Base-by-base conservation (phyloP, 2,329 filamentous ascomycete genomes). In the Cyclaneusma minus region DNA sequence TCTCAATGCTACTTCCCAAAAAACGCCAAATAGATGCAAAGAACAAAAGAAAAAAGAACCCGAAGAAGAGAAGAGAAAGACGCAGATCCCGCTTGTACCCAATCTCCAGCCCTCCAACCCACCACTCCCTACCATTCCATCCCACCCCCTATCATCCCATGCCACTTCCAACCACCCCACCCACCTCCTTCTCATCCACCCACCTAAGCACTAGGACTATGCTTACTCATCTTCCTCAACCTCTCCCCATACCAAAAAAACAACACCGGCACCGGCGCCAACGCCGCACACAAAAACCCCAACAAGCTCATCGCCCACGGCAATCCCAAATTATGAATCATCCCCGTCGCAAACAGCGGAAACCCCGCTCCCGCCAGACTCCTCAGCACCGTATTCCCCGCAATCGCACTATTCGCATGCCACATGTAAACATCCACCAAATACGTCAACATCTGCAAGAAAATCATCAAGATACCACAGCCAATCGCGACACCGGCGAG, bases 381-480 rank as follows among this genome's bases (percentile, higher is more conserved):
- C 17, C 35, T 20, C 22, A 37, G 14, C 7, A 38, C 20, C 7
- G 34, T 38, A 21, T 36, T 38, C 2, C 31, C 38, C 4, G 38
- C 38, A 11, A 41, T 24, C 8, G 22, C 22, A n/a, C n/a, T n/a
- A n/a, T n/a, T n/a, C n/a, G n/a, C n/a, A 11, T 42, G 13, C 50
- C 49, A 34, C 31, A 40, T 24, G 30, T 60, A 60, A 7, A 51
- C 48, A 32, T 60, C 56, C 25, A 61, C 50, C 22, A 60, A 47
- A 35, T 59, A 61, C 32, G 53, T 55, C 20, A 57, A 33, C 2
- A 49, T 54, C 13, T 54, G 49, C 33, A 58, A 41, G 44, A 60
- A 59, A 22, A 60, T 52, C 36, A 60, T 43, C n/a, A 58, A 33
- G 27, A 58, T 49, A 13, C 55, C 53, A 21, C 41, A 42, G 7